Evolutionary conservation across 2,329 filamentous ascomycete species (phyloP), one percentile per base, ranked within the genome.

Genomic region (Penicillium sp.): DNA sequence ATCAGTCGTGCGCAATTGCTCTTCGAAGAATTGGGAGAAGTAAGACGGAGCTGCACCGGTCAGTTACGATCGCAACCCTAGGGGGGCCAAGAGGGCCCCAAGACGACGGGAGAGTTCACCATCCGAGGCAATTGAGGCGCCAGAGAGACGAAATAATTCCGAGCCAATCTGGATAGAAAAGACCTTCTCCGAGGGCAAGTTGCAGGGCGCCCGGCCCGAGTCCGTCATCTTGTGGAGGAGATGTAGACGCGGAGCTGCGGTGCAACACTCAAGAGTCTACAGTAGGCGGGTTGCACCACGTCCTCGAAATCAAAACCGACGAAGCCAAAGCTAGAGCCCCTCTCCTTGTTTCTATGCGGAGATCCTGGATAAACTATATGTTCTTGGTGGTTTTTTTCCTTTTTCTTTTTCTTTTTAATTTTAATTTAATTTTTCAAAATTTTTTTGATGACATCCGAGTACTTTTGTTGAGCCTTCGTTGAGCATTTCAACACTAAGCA

Each of bases 1-100:
- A 51, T 81, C 80, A 45, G 82, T 86, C 61, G 79, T 75, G 52
- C 83, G 81, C 38, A 96, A 74, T 74, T 96, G 92, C 64, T 89
- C 89, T 62, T 86, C 81, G 72, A 97, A 97, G 76, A 94, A 96
- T 63, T 90, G 87, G 18, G 93, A 95, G 75, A 97, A 96, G 73
- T 96, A 96, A 45, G 92, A 96, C 53, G 93, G 93, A 66, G 91
- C 93, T 95, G 75, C 78, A 76, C 69, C 74, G 67, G 76, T 68
- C 84, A 72, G 84, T 49, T 52, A 51, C 34, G 47, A 56, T 26
- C 45, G 28, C 5, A 6, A 15, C 18, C 45, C 31, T 48, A 24
- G 38, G 42, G 39, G 18, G n/a, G n/a, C n/a, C n/a, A n/a, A 21
- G 18, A 21, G 18, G 18, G 18, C 18, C 18, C 18, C 18, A 21